Percentiles rank a stretch among this genome's conserved stretches.
Evolutionary conservation across 2,329 filamentous ascomycete species (phyloP).

Genomic region (Zalaria obscura): DNA sequence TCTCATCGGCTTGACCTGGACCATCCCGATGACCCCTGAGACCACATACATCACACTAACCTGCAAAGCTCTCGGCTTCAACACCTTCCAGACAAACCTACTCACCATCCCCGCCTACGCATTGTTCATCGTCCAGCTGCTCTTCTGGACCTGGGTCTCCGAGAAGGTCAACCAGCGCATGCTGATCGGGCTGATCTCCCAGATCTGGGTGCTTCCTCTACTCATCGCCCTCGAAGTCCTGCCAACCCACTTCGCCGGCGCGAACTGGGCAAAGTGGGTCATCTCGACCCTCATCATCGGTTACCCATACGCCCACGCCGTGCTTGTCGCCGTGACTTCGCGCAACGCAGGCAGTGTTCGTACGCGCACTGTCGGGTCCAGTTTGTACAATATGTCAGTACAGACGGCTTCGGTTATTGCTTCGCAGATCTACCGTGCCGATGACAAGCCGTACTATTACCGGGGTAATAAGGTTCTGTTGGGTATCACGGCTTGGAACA

Average conservation of each 20-base stretch:
- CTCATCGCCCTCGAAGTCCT: slow-evolving; percentile 22
- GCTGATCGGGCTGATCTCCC: slow-evolving; percentile 26
- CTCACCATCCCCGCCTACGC: slow-evolving; percentile 3
- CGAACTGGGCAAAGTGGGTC: slow-evolving; percentile 23
- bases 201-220: slow-evolving; percentile 25
- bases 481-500: slow-evolving; percentile 15
- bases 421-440: slow-evolving; percentile 33
- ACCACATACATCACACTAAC: slow-evolving; percentile 45
- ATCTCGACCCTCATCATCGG: slow-evolving; percentile 26
- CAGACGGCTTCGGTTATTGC: slow-evolving; percentile 32
- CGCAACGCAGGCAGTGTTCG: slow-evolving; percentile 28
- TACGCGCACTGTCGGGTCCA: slow-evolving; percentile 27
- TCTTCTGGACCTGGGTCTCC: slow-evolving; percentile 35
- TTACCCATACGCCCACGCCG: slow-evolving; percentile 29
- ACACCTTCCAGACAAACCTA: slow-evolving; percentile 6
- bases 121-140: slow-evolving; percentile 21
- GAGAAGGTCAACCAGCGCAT: slow-evolving; percentile 38
- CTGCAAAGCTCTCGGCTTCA: slow-evolving; percentile 41
- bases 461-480: slow-evolving; percentile 24
- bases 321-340: slow-evolving; percentile 27
- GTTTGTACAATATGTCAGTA: slow-evolving; percentile 32
- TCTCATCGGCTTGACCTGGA: slow-evolving; percentile 36
- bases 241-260: slow-evolving; percentile 12
- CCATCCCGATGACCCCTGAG: slow-evolving; percentile 37
- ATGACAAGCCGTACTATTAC: slow-evolving; percentile 30